Base-by-base conservation (phyloP, 441 rosid genomes). In the Mallotus japonicus region DNA sequence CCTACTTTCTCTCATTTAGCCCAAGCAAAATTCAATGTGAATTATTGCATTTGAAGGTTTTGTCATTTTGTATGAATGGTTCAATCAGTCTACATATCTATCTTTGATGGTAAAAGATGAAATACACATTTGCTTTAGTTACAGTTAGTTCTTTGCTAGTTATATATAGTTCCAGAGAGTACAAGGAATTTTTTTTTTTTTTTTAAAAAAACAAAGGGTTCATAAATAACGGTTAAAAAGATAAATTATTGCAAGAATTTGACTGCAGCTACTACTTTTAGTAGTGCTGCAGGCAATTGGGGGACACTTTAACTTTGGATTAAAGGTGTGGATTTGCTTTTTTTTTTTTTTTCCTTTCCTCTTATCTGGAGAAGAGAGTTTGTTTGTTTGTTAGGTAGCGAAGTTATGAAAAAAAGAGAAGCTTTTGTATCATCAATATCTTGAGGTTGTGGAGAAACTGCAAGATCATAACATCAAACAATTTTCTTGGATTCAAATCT, bases 31-130 rank as follows among this genome's bases (percentile, higher is more conserved):
- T 64, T 81, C 22, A 60, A 69, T 74, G 75, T 73, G 79, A 81
- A 86, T 86, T 84, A 83, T 87, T 82, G 88, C 65, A 75, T 74
- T 70, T 70, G 62, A 71, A 75, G 76, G 42, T 24, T 73, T 73
- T 7, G 63, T 6, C 46, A 32, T 34, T 53, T 42, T n/a, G 76
- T 71, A 71, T 66, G 74, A 66, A 60, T 32, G n/a, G 40, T 19
- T 28, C 32, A 44, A 44, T 44, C 49, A 7, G 9, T 44, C 12
- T 44, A 37, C 40, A 37, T 5, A 37, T 37, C 40, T 37, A 37
- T 4, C 40, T 61, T 62, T 54, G 67, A 71, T 65, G 73, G 76
- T 75, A 72, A 75, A 79, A 64, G 71, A 74, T 84, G 74, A 75
- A 76, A 67, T 37, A 37, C 6, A 37, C 37, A 47, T 46, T 72